Evolutionary conservation across 176 grass and related monocot genomes (phyloP).

Genomic region (Thinopyrum elongatum): DNA sequence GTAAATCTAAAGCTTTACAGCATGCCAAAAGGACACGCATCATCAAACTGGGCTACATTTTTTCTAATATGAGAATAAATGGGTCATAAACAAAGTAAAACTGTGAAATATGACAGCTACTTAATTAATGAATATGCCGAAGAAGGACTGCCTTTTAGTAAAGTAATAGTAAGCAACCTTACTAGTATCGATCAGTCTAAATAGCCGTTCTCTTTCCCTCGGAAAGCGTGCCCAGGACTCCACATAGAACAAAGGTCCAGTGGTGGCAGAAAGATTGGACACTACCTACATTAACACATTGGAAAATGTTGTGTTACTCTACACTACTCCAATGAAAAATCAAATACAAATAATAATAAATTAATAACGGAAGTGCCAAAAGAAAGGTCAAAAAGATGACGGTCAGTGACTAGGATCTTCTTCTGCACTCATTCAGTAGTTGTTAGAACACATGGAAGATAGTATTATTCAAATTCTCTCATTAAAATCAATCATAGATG

Average conservation of each 20-base stretch:
- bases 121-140: conserved; percentile 23
- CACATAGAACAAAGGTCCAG: conserved; percentile 64
- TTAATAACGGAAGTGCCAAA: background rate
- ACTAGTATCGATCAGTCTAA: conserved; percentile 79
- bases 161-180: conserved; percentile 59
- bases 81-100: background rate
- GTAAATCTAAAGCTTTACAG: background rate
- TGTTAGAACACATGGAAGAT: conserved; percentile 23
- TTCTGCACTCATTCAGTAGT: background rate
- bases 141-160: background rate
- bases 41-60: background rate
- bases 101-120: background rate
- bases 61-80: background rate
- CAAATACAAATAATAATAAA: background rate
- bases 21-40: background rate
- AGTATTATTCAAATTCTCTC: conserved; percentile 8
- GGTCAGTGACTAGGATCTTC: background rate
- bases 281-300: conserved; percentile 56
- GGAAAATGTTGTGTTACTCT: conserved; percentile 11
- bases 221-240: conserved; percentile 89
- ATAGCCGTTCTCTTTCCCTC: conserved; percentile 78
- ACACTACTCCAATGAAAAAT: background rate
- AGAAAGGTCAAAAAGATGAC: background rate
- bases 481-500: conserved; percentile 8
- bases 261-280: conserved; percentile 91